Evolutionary conservation across 1,284 basidiomycete species (phyloP).

Genomic region (Cryptococcus depauperatus): DNA sequence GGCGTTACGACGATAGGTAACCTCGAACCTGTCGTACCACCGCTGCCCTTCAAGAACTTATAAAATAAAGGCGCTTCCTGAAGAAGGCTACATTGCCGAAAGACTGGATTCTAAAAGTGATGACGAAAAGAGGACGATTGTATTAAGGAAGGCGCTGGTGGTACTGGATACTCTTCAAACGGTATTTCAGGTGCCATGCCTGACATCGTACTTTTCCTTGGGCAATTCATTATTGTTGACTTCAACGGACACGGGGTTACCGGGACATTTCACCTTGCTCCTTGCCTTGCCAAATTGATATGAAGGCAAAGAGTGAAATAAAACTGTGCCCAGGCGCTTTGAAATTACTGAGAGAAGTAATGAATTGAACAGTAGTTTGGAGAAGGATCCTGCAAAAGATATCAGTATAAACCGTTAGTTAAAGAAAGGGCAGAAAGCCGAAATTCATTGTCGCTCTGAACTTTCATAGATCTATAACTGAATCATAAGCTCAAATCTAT

Average conservation of each 20-base stretch:
- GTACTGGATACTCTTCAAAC: conserved; percentile 35
- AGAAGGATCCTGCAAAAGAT: conserved; percentile 5
- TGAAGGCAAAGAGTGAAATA: conserved; percentile 25
- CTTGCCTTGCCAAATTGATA: conserved; percentile 29
- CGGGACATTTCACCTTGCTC: conserved; percentile 39
- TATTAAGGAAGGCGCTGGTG: conserved; percentile 12
- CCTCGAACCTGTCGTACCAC: conserved; percentile 11
- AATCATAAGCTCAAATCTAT: no score
- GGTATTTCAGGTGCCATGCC: conserved; percentile 37
- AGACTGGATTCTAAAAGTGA: no score
- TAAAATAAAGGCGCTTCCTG: conserved; percentile 14
- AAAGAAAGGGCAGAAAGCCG: not conserved
- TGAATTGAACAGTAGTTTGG: no score
- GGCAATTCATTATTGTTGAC: conserved; percentile 25
- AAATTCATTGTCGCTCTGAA: no score
- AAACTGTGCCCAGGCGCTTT: conserved; percentile 29
- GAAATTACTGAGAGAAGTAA: conserved; percentile 25
- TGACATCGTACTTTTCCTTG: conserved; percentile 34
- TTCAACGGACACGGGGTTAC: conserved; percentile 42
- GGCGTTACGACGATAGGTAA: conserved; percentile 19
- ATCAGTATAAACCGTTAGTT: not conserved
- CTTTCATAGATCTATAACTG: no score
- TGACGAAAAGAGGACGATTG: not conserved
- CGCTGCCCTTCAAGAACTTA: conserved; percentile 2
- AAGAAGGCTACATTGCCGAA: conserved; percentile 19